phyloP scores from a whole-genome alignment of 78 protist genomes.

The Pigoraptor vietnamica region DNA sequence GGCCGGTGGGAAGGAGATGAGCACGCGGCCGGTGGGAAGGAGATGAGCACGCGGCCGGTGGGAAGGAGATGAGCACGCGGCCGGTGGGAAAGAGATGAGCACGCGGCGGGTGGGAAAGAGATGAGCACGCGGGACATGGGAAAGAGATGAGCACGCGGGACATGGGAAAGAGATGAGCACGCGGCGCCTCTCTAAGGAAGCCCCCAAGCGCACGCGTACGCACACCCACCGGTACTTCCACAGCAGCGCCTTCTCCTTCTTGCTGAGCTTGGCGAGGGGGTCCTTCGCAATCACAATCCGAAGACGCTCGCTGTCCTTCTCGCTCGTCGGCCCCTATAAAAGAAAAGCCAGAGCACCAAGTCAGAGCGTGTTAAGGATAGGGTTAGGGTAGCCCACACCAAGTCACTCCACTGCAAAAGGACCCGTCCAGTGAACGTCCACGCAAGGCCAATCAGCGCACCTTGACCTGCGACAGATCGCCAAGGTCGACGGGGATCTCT shows the following conservation, averaged over 20 bases:
- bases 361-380: no score
- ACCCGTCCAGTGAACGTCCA: neutral
- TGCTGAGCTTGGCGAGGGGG: neutral
- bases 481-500: no score
- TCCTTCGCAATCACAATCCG: neutral
- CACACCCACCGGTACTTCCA: slow-evolving; percentile 13
- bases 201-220: neutral
- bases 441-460: neutral
- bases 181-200: neutral
- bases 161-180: neutral
- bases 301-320: neutral
- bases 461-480: no score
- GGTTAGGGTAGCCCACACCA: neutral
- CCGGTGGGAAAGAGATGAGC: neutral
- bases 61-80: slow-evolving; percentile 7
- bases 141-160: neutral
- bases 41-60: neutral
- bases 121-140: neutral
- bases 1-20: neutral
- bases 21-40: neutral
- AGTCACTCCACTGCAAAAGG: neutral
- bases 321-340: neutral
- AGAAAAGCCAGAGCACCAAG: no score
- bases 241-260: neutral
- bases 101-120: neutral